Conservation (phyloP, 768 basidiomycete species). For the Macrolepiota dolichaula region DNA sequence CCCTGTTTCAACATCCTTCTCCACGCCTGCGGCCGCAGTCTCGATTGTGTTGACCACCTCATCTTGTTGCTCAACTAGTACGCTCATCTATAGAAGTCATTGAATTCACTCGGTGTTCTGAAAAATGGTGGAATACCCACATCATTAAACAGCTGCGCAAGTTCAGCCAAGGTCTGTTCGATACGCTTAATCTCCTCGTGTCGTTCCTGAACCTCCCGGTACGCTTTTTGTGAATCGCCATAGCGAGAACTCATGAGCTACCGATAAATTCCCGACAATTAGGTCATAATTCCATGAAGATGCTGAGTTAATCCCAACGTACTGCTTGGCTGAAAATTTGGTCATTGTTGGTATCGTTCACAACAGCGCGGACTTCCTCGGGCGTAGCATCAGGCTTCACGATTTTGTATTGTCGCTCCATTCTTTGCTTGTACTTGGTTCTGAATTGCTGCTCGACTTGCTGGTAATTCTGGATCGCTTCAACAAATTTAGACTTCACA, state of each 20-base stretch:
- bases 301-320: constrained; percentile 16
- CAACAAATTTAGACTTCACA: constrained; percentile 76
- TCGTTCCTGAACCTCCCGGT: constrained; percentile 95
- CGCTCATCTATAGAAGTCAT: constrained; percentile 69
- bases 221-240: constrained; percentile 85
- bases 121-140: constrained; percentile 38
- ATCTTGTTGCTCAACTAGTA: constrained; percentile 92
- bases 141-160: constrained; percentile 95
- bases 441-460: constrained; percentile 79
- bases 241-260: constrained; percentile 85
- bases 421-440: constrained; percentile 71
- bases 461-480: constrained; percentile 83
- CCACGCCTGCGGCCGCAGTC: constrained; percentile 65
- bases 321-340: constrained; percentile 93
- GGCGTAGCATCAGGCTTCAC: constrained; percentile 93
- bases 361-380: constrained; percentile 84
- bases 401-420: constrained; percentile 87
- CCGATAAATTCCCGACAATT: constrained; percentile 2
- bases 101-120: not conserved
- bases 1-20: constrained; percentile 86
- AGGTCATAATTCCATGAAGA: not conserved
- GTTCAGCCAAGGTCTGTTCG: constrained; percentile 87
- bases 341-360: constrained; percentile 74
- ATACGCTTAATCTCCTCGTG: constrained; percentile 96
- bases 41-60: constrained; percentile 85